Evolutionary conservation across 2,329 filamentous ascomycete genomes (phyloP), one percentile per base, ranked within the genome.

Genomic region (Hypoxylon sp.): DNA sequence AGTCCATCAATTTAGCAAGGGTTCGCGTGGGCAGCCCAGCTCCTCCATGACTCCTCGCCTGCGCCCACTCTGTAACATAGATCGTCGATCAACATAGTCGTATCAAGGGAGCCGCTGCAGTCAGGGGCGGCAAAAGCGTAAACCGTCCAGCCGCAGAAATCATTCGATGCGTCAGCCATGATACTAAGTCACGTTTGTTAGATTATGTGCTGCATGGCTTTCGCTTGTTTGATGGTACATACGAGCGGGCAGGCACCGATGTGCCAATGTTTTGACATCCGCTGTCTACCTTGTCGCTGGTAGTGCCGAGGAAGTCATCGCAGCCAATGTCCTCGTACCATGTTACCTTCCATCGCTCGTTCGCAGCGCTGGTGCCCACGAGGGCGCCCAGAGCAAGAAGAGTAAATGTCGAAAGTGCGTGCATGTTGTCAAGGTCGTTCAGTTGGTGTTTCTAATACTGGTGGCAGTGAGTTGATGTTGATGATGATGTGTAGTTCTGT

Each of bases 281-380:
- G 20, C 25, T 30, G 22, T 14, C 22, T 30, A 13, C 8, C 1
- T 4, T 6, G 22, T n/a, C 14, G 46, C 46, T 49, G 4, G 20
- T 27, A 10, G 46, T 49, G 46, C 46, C 46, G 3, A 49, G 46
- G 46, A 49, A 49, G 14, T 49, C 46, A n/a, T 30, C 22, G 46
- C 46, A 49, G 46, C 20, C 20, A n/a, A 30, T 30, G 46, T 49
- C 46, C 14, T 27, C 22, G 22, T 49, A 49, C 46, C 22, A 27
- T 14, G 46, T 49, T 8, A 49, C 11, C 20, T 49, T 49, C 6
- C 8, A 49, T 25, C 46, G 46, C 3, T 49, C 46, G 22, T 49
- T 49, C 22, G 46, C 46, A 10, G 25, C 6, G 10, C 7, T 30
- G 14, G 46, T 49, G 46, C 46, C 46, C 13, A 30, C 14, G 46